Evolutionary conservation across 2,329 filamentous ascomycete species (phyloP), one percentile per base, ranked within the genome.

Genomic region (Sphaerulina populicola): DNA sequence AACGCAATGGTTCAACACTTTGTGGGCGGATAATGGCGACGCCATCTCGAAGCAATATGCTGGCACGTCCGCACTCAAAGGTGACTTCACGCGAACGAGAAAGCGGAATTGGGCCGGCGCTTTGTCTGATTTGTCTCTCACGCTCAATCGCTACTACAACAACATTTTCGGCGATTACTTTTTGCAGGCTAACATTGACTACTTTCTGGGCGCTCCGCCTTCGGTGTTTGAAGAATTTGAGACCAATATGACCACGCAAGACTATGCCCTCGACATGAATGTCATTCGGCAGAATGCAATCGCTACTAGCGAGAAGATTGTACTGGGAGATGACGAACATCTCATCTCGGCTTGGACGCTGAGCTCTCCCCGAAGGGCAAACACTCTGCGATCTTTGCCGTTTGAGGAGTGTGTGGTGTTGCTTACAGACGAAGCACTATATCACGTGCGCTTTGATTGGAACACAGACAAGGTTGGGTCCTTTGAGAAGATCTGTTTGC

Each of bases 91-190:
- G 1, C 80, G 93, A 40, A 96, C 90, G 2, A 79, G 84, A 51
- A 95, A 94, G 70, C 81, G 93, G 41, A 86, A 97, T 65, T 93
- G 94, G 62, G 83, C 87, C 1, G 93, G 93, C 2, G 91, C 91
- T 0, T 70, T 98, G 52, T 94, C 91, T 33, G 93, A 98, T 64
- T 81, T 96, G 45, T 88, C 89, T 0, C 75, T 97, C 44, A 96
- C 90, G 0, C 74, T 98, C 38, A 91, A 87, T 23, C 76, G 88
- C 37, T 83, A 83, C 64, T 85, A 81, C 64, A 84, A 77, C 64
- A 97, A 95, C 59, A 93, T 97, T 70, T 89, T 98, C 58, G 95
- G 94, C 60, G 93, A 98, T 70, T 96, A 94, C 68, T 97, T 97
- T 69, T 86, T 90, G 18, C 93, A 98, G 67, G 87, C 89, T 89